Evolutionary conservation across 2,329 filamentous ascomycete species (phyloP).

Genomic region (Diaporthe velutina): DNA sequence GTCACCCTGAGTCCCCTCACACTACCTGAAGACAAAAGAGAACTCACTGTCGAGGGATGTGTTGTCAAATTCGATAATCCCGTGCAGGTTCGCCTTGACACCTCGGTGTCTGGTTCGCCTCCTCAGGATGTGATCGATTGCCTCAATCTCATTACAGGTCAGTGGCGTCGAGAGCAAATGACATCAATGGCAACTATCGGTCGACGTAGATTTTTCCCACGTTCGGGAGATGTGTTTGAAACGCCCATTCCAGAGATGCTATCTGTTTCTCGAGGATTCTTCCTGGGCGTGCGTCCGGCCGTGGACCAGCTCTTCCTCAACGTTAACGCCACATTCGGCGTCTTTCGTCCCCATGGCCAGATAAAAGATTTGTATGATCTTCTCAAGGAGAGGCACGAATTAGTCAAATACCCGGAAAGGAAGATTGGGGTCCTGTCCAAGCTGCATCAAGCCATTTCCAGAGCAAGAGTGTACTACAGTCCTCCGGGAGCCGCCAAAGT

Average conservation of each 20-base stretch:
- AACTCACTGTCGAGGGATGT: neutral
- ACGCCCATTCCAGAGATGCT: constrained; percentile 7
- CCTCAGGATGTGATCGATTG: neutral
- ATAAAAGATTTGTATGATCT: constrained; percentile 55
- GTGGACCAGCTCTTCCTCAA: constrained; percentile 69
- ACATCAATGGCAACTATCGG: neutral
- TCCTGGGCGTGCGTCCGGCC: constrained; percentile 66
- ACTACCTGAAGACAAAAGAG: neutral
- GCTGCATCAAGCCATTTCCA: constrained; percentile 54
- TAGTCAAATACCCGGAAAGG: too few relatives aligned
- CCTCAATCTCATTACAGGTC: neutral
- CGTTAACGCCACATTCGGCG: constrained; percentile 65
- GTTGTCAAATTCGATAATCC: neutral
- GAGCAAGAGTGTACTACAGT: constrained; percentile 53
- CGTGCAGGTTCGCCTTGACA: neutral
- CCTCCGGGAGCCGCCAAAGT: constrained; percentile 44
- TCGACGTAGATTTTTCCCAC: neutral
- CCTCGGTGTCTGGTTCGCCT: neutral
- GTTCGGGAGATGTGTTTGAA: neutral
- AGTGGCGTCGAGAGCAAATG: neutral
- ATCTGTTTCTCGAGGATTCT: constrained; percentile 64
- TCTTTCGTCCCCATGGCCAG: constrained; percentile 59
- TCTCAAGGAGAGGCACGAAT: too few relatives aligned
- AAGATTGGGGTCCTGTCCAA: constrained; percentile 43
- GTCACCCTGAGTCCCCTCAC: neutral